Percentiles rank a stretch among this genome's conserved stretches.
Conservation (phyloP, 1,139 yeast species). For the Ogataea hybrid region DNA sequence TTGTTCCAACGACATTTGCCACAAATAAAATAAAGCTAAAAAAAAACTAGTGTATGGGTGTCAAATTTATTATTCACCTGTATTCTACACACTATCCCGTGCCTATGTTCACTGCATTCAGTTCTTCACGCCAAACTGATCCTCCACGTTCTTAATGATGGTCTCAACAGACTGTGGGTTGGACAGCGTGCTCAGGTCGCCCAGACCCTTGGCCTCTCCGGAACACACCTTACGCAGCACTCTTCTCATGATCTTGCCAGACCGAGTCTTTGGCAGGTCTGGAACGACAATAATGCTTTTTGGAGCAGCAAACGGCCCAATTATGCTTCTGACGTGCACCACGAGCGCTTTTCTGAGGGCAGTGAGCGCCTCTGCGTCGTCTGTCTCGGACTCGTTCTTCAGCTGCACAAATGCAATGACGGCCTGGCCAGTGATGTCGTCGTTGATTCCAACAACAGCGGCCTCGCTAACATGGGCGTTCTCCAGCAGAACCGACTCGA, state of each 20-base stretch:
- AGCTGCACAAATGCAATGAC: constrained; percentile 91
- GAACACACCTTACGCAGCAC: constrained; percentile 89
- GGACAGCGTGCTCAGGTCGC: constrained; percentile 88
- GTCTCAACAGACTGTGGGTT: constrained; percentile 85
- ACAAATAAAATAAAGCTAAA: constrained; percentile 1
- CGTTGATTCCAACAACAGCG: constrained; percentile 93
- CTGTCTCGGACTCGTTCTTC: constrained; percentile 52
- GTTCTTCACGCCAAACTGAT: constrained; percentile 50
- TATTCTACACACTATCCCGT: not conserved
- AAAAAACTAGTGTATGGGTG: not conserved
- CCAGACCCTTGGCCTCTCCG: constrained; percentile 88
- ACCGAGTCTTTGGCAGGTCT: constrained; percentile 96
- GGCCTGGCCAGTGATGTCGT: constrained; percentile 97
- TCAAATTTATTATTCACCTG: not conserved
- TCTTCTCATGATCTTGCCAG: constrained; percentile 99
- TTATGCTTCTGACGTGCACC: constrained; percentile 85
- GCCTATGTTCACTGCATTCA: constrained; percentile 7
- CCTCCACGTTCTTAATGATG: constrained; percentile 53
- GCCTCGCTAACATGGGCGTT: constrained; percentile 83
- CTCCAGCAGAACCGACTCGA: constrained; percentile 87
- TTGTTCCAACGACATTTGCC: constrained; percentile 38
- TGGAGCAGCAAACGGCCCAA: constrained; percentile 99
- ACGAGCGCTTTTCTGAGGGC: constrained; percentile 80
- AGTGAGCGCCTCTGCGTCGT: constrained; percentile 43
- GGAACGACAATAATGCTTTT: constrained; percentile 82